Evolutionary conservation across 345 rosid species (phyloP).

Genomic region (Citrus cavaleriei): DNA sequence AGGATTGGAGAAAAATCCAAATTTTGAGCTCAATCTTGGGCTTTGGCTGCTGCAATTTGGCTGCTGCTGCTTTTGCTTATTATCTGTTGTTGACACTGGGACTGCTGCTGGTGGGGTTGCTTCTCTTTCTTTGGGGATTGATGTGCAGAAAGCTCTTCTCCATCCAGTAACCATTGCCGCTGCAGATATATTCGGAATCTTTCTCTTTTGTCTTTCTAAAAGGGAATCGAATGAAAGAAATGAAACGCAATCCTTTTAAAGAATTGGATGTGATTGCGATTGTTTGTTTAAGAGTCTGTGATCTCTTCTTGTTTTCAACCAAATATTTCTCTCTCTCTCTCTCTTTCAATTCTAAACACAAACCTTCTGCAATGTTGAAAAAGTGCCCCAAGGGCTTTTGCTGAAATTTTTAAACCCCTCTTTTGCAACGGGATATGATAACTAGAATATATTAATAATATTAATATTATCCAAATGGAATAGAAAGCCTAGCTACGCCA

Average conservation of each 20-base stretch:
- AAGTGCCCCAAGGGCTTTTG: slow-evolving; percentile 8
- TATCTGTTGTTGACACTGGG: slow-evolving; percentile 6
- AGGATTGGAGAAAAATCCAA: slow-evolving; percentile 77
- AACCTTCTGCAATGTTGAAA: neutral
- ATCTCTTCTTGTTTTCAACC: neutral
- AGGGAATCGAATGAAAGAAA: neutral
- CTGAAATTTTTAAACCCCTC: neutral
- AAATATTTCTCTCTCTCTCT: no score
- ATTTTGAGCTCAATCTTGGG: slow-evolving; percentile 54
- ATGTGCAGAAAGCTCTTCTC: slow-evolving; percentile 79
- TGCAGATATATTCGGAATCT: neutral
- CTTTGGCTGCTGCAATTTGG: slow-evolving; percentile 17
- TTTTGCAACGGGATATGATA: neutral
- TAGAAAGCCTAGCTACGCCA: neutral
- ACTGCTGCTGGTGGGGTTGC: slow-evolving; percentile 10
- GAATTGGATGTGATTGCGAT: neutral
- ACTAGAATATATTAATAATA: neutral
- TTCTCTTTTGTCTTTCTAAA: neutral
- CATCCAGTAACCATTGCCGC: slow-evolving; percentile 71
- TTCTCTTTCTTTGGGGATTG: slow-evolving; percentile 57
- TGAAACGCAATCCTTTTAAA: neutral
- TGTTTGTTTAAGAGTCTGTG: neutral
- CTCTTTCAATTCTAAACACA: neutral
- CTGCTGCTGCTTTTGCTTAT: neutral
- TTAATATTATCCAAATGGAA: neutral